A percentile compares a stretch with the other conserved stretches of the same genome.
phyloP scores from a whole-genome alignment of 371 early-diverging fungal genomes.

The Circinella umbellata region DNA sequence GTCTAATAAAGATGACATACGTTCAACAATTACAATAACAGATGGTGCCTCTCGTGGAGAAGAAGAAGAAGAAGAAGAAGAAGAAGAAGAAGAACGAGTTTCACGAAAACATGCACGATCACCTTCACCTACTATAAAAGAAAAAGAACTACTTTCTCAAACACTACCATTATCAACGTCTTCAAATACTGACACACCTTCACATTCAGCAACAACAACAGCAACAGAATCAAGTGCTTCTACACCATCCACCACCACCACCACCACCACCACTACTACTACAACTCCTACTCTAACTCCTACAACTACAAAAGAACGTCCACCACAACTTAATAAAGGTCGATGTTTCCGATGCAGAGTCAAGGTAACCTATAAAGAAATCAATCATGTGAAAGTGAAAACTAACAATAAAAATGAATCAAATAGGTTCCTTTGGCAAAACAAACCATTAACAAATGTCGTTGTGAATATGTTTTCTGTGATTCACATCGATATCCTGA shows the following conservation, averaged over 20 bases:
- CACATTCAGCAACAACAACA: constrained; percentile 16
- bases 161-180: not conserved
- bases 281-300: constrained; percentile 22
- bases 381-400: not conserved
- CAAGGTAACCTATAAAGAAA: constrained; percentile 46
- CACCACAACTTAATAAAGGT: constrained; percentile 71
- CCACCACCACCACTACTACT: constrained; percentile 13
- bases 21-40: not conserved
- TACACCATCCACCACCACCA: not conserved
- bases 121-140: constrained; percentile 29
- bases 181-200: too few relatives aligned
- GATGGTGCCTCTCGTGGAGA: not conserved
- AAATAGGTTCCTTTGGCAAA: constrained; percentile 75
- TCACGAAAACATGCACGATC: constrained; percentile 40
- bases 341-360: constrained; percentile 77
- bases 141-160: not conserved
- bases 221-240: constrained; percentile 15
- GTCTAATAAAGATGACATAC: not conserved
- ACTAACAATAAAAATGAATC: not conserved
- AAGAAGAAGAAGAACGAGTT: not conserved
- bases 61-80: not conserved
- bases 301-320: constrained; percentile 29
- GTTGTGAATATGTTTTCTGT: constrained; percentile 81
- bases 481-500: constrained; percentile 79
- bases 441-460: constrained; percentile 83